Evolutionary conservation across 2,329 filamentous ascomycete genomes (phyloP), one percentile per base, ranked within the genome.

Genomic region (Claviceps cyperi): DNA sequence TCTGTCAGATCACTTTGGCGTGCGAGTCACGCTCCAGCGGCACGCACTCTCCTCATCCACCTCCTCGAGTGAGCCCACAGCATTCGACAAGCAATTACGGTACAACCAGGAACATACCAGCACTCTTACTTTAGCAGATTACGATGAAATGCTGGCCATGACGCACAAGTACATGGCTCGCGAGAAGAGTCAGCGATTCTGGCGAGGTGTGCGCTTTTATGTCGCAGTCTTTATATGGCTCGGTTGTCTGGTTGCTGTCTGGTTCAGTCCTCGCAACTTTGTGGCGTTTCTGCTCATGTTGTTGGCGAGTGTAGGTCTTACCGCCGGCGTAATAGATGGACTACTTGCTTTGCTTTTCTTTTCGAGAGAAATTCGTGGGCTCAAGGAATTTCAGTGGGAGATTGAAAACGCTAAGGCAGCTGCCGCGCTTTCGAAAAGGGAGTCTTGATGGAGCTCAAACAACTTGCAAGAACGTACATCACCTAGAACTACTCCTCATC

Each of bases 361-460:
- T 52, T 82, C 84, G 11, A 81, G 81, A 53, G 92, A 98, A 69
- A 67, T 96, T 52, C 76, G 88, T 52, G 83, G 84, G 4, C 69
- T 98, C 50, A 83, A 80, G 59, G 92, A 98, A 69, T 97, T 97
- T 67, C 81, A 92, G 63, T 96, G 88, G 85, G 92, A 98, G 66
- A 82, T 97, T 24, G 71, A 70, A 47, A 90, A 85, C 62, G 83
- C 83, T 13, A 81, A 69, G 54, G 67, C 69, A 0, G 60, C 65
- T 2, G 66, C 28, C 9, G 3, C 67, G 0, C 60, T 66, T 4
- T 46, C 24, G 3, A 39, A 47, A 11, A 17, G 37, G 9, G 21
- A 4, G 22, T 35, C 38, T 50, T 43, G 14, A 36, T 43, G 1
- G n/a, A 43, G 17, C 17, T 32, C 15, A 9, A n/a, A 4, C 14